phyloP scores from a whole-genome alignment of 176 grass and related monocot genomes.

The Musa acuminata region DNA sequence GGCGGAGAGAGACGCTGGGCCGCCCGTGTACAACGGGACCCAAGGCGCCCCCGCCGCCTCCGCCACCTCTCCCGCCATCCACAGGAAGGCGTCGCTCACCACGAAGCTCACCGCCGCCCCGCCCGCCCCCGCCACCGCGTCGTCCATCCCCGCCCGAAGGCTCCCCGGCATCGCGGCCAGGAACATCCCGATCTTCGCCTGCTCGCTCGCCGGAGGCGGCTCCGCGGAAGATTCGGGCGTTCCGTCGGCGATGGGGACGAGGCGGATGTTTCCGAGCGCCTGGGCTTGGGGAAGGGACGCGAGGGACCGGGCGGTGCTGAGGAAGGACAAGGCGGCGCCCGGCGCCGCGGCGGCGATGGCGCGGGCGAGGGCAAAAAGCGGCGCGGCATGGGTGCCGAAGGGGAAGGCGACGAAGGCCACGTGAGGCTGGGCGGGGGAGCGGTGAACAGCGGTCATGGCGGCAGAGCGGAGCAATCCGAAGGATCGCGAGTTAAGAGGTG shows the following conservation, averaged over 20 bases:
- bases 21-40: constrained; percentile 42
- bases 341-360: constrained; percentile 33
- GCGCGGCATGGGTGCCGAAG: constrained; percentile 47
- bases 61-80: constrained; percentile 45
- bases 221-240: background rate
- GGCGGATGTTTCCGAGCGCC: constrained; percentile 23
- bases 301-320: constrained; percentile 27
- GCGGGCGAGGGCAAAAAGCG: constrained; percentile 36
- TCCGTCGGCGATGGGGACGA: constrained; percentile 29
- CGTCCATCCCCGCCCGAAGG: constrained; percentile 22
- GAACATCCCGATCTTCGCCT: constrained; percentile 33
- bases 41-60: constrained; percentile 8
- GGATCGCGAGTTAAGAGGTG: too few species aligned
- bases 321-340: constrained; percentile 8
- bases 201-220: background rate
- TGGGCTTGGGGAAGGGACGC: constrained; percentile 6
- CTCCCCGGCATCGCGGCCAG: constrained; percentile 27
- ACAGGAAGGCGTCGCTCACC: constrained; percentile 46
- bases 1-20: constrained; percentile 25
- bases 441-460: background rate
- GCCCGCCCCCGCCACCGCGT: constrained; percentile 2
- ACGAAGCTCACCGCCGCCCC: constrained; percentile 41
- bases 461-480: too few species aligned
- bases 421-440: constrained; percentile 16
- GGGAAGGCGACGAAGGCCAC: constrained; percentile 48